A percentile compares a stretch with the other conserved stretches of the same genome.
Evolutionary conservation across 2,329 filamentous ascomycete species (phyloP).

Genomic region (Ustulina deusta): DNA sequence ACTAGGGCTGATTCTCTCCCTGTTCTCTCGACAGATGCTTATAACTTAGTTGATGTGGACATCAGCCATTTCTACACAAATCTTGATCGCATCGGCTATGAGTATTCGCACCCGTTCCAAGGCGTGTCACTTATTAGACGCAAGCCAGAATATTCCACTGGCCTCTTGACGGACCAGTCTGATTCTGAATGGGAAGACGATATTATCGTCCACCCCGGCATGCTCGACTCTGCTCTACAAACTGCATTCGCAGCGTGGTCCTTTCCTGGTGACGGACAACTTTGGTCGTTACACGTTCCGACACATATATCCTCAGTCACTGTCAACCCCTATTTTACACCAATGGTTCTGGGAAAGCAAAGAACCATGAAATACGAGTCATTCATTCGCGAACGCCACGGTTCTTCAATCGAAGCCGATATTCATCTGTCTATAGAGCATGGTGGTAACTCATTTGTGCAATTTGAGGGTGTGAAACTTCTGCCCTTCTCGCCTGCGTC

Average conservation of each 20-base stretch:
- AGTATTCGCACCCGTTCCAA: slow-evolving; percentile 32
- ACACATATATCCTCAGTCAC: slow-evolving; percentile 30
- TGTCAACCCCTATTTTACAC: slow-evolving; percentile 26
- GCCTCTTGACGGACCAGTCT: slow-evolving; percentile 22
- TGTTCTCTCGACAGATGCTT: slow-evolving; percentile 9
- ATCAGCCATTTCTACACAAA: slow-evolving; percentile 30
- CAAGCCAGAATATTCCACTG: slow-evolving; percentile 18
- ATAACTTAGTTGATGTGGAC: slow-evolving; percentile 26
- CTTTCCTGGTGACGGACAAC: slow-evolving; percentile 32
- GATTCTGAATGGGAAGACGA: slow-evolving; percentile 15
- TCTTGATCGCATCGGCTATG: slow-evolving; percentile 31
- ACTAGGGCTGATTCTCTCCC: slow-evolving; percentile 20
- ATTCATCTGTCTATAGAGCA: slow-evolving; percentile 16
- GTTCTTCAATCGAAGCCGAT: neutral
- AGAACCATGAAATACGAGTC: slow-evolving; percentile 1
- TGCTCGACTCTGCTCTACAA: slow-evolving; percentile 39
- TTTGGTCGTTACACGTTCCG: slow-evolving; percentile 38
- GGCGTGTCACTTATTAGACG: slow-evolving; percentile 26
- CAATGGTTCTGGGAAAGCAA: neutral
- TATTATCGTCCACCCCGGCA: slow-evolving; percentile 31
- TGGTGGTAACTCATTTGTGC: slow-evolving; percentile 5
- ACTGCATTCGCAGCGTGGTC: slow-evolving; percentile 32
- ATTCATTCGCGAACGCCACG: neutral
- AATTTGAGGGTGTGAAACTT: slow-evolving; percentile 15
- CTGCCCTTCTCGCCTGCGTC: slow-evolving; percentile 21